Conservation (phyloP, 2,329 filamentous ascomycete genomes). For the Fusarium sp. region DNA sequence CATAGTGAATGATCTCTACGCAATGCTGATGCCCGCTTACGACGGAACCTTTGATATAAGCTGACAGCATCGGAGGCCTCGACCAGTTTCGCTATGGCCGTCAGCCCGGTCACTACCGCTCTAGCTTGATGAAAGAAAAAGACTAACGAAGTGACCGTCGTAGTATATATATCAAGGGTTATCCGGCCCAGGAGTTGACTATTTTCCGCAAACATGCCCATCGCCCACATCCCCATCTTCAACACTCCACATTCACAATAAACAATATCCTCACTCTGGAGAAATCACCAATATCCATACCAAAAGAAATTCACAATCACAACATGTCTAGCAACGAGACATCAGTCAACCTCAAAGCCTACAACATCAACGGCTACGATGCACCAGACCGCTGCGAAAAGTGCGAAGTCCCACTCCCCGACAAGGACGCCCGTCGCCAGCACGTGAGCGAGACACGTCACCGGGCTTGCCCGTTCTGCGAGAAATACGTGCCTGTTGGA, state of each 20-base stretch:
- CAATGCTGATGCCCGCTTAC: not conserved
- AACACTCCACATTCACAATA: not conserved
- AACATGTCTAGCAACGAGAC: conserved; percentile 1
- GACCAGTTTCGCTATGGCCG: not conserved
- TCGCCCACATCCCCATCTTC: not conserved
- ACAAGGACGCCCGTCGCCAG: not conserved
- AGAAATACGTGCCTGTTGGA: not conserved
- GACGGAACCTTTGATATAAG: not conserved
- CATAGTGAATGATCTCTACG: not conserved
- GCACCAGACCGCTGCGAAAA: conserved; percentile 5
- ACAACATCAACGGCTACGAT: conserved; percentile 62
- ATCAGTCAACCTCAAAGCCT: conserved; percentile 48
- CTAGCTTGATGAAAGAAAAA: not conserved
- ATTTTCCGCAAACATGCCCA: not conserved
- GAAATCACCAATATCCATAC: not conserved
- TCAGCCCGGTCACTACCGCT: not conserved
- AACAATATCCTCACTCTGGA: not conserved
- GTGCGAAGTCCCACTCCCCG: not conserved
- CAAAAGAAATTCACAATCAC: not conserved
- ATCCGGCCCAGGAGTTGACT: fast-evolving
- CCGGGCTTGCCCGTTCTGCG: not conserved
- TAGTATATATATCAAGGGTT: not conserved
- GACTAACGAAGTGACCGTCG: too few species aligned
- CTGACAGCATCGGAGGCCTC: not conserved
- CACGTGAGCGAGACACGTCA: conserved; percentile 6